A percentile compares a stretch with the other conserved stretches of the same genome.
phyloP scores from a whole-genome alignment of 2,329 filamentous ascomycete genomes.

The Aspergillus quadricinctus region DNA sequence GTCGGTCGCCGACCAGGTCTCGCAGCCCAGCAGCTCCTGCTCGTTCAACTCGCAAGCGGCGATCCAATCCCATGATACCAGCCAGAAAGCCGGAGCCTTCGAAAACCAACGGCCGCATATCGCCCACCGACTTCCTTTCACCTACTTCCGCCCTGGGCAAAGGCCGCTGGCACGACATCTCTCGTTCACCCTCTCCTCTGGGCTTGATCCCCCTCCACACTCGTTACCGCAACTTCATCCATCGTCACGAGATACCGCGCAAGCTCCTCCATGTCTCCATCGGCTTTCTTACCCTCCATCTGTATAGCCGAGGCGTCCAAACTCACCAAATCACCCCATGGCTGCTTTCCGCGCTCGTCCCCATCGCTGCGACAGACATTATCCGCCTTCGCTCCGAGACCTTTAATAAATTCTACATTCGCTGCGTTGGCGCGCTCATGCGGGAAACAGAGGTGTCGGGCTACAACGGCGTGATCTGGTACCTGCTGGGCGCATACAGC shows the following conservation, averaged over 20 bases:
- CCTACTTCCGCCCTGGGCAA: conserved; percentile 43
- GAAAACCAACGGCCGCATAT: conserved; percentile 30
- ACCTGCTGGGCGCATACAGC: conserved; percentile 83
- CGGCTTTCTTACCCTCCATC: conserved; percentile 83
- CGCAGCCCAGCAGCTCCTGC: conserved; percentile 22
- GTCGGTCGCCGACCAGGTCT: conserved; percentile 64
- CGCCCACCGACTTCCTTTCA: conserved; percentile 36
- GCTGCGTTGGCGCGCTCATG: conserved; percentile 83
- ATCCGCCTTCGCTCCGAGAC: conserved; percentile 75
- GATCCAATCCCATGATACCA: conserved; percentile 37
- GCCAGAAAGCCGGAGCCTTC: conserved; percentile 36
- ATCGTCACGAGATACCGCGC: conserved; percentile 94
- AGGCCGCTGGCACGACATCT: conserved; percentile 81
- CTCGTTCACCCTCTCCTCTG: conserved; percentile 84
- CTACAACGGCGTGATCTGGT: conserved; percentile 97
- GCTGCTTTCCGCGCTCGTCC: conserved; percentile 73
- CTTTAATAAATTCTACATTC: conserved; percentile 85
- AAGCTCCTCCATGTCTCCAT: conserved; percentile 94
- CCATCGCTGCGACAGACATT: conserved; percentile 76
- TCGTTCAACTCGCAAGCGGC: conserved; percentile 45
- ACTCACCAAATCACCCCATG: conserved; percentile 75
- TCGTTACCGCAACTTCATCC: conserved; percentile 85
- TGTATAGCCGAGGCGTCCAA: conserved; percentile 78
- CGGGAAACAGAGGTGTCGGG: conserved; percentile 90
- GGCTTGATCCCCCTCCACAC: conserved; percentile 93